Evolutionary conservation across 2,329 filamentous ascomycete species (phyloP), one percentile per base, ranked within the genome.

Genomic region (Hymenoscyphus fraxineus): DNA sequence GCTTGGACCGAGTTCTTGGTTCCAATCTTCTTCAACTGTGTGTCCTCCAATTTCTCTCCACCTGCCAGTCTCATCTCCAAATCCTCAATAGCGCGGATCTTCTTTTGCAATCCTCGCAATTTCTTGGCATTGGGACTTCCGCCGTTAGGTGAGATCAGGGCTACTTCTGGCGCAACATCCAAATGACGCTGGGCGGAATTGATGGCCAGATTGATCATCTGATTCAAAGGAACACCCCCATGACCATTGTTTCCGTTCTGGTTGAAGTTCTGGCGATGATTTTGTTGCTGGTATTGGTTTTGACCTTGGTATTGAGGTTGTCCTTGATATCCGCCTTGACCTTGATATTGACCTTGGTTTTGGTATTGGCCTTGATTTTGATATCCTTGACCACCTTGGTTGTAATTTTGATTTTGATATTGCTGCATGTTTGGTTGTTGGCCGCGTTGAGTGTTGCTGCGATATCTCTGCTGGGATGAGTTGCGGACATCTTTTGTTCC

Each of bases 41-140:
- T 99, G 75, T 97, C 94, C 80, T 99, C 95, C 66, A 99, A 81
- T 83, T 97, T 98, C 83, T 99, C 95, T 5, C 94, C 94, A 40
- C 90, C 89, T 2, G 94, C 95, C 70, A 93, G 88, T 64, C 95
- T 88, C 93, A 98, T 97, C 82, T 98, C 97, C 67, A 99, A 81
- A 76, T 99, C 95, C 76, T 99, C 95, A 75, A 99, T 99, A 12
- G 95, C 95, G 22, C 95, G 88, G 67, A 99, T 90, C 85, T 99
- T 99, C 86, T 99, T 99, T 77, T 97, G 84, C 67, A 99, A 83
- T 65, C 92, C 92, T 63, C 95, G 85, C 67, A 97, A 86, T 82
- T 98, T 99, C 87, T 98, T 99, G 56, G 96, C 93, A 67, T 90
- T 87, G n/a, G 91, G 88, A 70, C 80, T 82, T 78, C 88, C 82